Evolutionary conservation across 2,329 filamentous ascomycete species (phyloP).

Genomic region (Helminthosporium solani): DNA sequence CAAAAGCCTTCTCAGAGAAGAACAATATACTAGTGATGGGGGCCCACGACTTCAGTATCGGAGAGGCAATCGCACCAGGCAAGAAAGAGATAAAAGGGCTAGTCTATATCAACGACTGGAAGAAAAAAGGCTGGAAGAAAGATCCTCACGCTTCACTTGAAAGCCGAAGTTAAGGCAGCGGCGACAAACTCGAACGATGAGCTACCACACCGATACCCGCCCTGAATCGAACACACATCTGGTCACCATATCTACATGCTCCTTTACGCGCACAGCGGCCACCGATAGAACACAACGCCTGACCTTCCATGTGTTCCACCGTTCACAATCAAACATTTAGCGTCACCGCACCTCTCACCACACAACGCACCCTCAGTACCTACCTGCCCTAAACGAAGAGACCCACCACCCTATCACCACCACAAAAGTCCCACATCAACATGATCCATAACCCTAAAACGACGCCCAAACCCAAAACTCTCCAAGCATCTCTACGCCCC

Average conservation of each 20-base stretch:
- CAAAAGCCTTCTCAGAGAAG: conserved; percentile 21
- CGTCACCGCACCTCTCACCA: neutral
- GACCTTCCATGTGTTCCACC: neutral
- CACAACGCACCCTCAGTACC: neutral
- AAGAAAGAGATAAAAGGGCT: conserved; percentile 27
- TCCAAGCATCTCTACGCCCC: neutral
- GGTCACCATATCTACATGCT: no score
- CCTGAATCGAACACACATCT: no score
- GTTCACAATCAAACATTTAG: neutral
- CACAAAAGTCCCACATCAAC: neutral
- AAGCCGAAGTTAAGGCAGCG: neutral
- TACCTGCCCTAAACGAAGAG: no score
- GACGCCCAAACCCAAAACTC: neutral
- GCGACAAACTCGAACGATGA: no score
- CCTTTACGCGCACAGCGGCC: neutral
- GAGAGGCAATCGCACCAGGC: conserved; percentile 20
- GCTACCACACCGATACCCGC: no score
- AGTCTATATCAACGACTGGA: conserved; percentile 27
- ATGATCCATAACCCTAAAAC: neutral
- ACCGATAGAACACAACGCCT: neutral
- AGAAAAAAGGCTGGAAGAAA: conserved; percentile 28
- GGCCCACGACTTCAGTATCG: conserved; percentile 34
- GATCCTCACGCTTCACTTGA: neutral
- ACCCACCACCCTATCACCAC: no score
- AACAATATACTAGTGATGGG: conserved; percentile 34